Conservation (phyloP, 1,284 basidiomycete genomes). For the Lentinula novae-zelandiae region DNA sequence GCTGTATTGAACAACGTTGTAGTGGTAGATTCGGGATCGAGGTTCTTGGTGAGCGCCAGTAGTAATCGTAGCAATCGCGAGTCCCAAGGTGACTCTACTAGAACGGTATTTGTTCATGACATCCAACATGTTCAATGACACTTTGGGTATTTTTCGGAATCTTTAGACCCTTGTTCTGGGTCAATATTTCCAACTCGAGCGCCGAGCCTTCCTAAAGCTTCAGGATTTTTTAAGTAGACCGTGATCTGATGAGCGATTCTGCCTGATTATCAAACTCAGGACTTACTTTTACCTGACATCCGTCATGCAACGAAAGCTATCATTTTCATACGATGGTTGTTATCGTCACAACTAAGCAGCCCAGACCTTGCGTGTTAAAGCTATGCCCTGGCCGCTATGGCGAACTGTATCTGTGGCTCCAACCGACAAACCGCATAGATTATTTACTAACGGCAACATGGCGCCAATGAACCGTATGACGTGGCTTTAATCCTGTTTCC, state of each 20-base stretch:
- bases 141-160: background rate
- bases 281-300: background rate
- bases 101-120: slow-evolving; percentile 88
- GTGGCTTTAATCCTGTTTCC: background rate
- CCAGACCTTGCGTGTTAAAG: slow-evolving; percentile 1
- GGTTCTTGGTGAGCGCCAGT: slow-evolving; percentile 88
- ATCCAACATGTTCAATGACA: slow-evolving; percentile 51
- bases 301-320: background rate
- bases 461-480: slow-evolving; percentile 1
- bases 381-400: background rate
- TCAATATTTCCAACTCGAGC: background rate
- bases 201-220: no score
- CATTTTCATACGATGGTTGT: background rate
- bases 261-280: background rate
- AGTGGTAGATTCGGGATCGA: slow-evolving; percentile 86
- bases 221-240: background rate
- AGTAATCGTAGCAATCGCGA: slow-evolving; percentile 95
- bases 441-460: slow-evolving; percentile 8
- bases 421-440: slow-evolving; percentile 1
- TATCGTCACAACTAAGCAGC: background rate
- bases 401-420: slow-evolving; percentile 2
- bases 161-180: background rate
- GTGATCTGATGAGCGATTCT: background rate
- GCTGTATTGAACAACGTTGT: slow-evolving; percentile 18
- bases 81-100: slow-evolving; percentile 89